Percentiles rank a stretch among this genome's conserved stretches.
These are phyloP conservation scores for Lithohypha guttulata DNA, from an alignment of 2,329 filamentous ascomycete species.

Conservation along the genomic window DNA sequence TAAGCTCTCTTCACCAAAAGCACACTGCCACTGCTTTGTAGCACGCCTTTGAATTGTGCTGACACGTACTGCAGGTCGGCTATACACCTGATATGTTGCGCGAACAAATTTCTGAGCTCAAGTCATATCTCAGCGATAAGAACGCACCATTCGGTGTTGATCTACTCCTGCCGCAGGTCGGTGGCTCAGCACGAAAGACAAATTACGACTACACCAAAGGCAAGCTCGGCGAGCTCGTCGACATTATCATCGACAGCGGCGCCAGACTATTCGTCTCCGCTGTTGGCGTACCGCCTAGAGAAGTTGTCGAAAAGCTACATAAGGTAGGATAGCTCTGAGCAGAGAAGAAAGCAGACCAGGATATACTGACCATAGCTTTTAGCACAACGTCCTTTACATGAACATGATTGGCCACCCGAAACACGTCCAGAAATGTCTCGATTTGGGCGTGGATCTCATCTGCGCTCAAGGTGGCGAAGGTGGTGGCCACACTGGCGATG, in stretches of 20 bases:
- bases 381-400: constrained; percentile 54
- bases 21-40: no score
- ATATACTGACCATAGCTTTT: constrained; percentile 2
- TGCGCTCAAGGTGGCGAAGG: constrained; percentile 97
- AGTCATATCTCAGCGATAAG: constrained; percentile 78
- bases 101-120: constrained; percentile 91
- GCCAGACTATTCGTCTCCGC: constrained; percentile 93
- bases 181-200: constrained; percentile 87
- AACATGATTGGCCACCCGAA: constrained; percentile 99
- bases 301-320: constrained; percentile 84
- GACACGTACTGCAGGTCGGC: constrained; percentile 37
- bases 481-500: constrained; percentile 85
- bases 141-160: constrained; percentile 93
- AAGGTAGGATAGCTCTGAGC: constrained; percentile 59
- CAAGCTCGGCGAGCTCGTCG: constrained; percentile 81
- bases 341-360: neutral
- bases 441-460: constrained; percentile 87
- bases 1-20: constrained; percentile 37
- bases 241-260: constrained; percentile 85
- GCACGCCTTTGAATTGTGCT: no score
- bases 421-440: constrained; percentile 93
- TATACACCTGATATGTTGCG: constrained; percentile 96
- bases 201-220: constrained; percentile 99
- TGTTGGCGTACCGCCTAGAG: constrained; percentile 82
- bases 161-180: constrained; percentile 85